Conservation (phyloP, 345 rosid species). For the Salix dunnii region DNA sequence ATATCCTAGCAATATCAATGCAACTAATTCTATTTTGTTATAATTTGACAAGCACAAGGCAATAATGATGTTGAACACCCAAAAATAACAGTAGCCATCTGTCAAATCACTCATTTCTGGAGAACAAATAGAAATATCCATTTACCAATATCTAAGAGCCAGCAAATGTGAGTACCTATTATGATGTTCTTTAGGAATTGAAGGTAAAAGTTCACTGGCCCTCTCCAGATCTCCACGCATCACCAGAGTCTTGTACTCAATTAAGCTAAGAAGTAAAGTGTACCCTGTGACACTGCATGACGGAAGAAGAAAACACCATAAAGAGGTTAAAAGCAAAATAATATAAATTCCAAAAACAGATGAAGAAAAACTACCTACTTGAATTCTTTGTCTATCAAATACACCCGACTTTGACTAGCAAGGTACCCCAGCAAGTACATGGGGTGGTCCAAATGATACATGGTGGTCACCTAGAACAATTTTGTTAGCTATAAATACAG, state of each 20-base stretch:
- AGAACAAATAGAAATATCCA: conserved; percentile 2
- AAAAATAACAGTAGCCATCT: background rate
- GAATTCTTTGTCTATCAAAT: conserved; percentile 95
- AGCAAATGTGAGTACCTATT: conserved; percentile 53
- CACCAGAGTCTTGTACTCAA: conserved; percentile 92
- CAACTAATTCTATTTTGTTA: background rate
- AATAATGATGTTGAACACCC: background rate
- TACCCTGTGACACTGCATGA: conserved; percentile 72
- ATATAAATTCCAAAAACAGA: conserved; percentile 7
- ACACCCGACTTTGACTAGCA: conserved; percentile 95
- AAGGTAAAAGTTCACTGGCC: conserved; percentile 74
- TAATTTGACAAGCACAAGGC: background rate
- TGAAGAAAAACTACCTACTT: conserved; percentile 51
- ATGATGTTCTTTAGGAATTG: conserved; percentile 82
- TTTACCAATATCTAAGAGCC: background rate
- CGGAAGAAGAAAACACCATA: background rate
- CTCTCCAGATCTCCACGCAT: conserved; percentile 89
- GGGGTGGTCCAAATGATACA: conserved; percentile 99
- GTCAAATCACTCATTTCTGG: background rate
- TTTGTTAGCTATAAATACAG: background rate
- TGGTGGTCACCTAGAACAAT: conserved; percentile 76
- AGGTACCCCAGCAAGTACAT: conserved; percentile 99
- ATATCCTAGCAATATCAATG: background rate
- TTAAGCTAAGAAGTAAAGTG: conserved; percentile 78
- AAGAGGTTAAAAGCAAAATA: conserved; percentile 16